Percentiles rank a stretch among this genome's conserved stretches.
Evolutionary conservation across 805 yeast species (phyloP).

Genomic region (Phaffomyces opuntiae): DNA sequence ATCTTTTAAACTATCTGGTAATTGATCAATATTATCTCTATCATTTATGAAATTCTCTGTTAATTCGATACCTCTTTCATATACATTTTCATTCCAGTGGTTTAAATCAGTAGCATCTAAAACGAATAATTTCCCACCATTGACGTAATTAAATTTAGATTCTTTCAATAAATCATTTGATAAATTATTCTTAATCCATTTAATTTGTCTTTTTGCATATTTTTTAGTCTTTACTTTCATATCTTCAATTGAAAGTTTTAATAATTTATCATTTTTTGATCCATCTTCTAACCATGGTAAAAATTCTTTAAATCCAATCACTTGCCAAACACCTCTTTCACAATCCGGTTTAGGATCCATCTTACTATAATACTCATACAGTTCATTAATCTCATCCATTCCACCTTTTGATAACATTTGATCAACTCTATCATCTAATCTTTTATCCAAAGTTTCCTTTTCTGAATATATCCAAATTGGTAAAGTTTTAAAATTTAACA

Average conservation of each 20-base stretch:
- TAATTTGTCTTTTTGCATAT: constrained; percentile 82
- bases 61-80: constrained; percentile 45
- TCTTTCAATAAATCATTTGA: constrained; percentile 52
- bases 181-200: constrained; percentile 78
- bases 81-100: constrained; percentile 54
- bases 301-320: constrained; percentile 88
- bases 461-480: constrained; percentile 81
- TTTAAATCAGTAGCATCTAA: constrained; percentile 71
- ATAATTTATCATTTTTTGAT: constrained; percentile 16
- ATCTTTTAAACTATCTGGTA: constrained; percentile 31
- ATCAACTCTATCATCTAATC: constrained; percentile 80
- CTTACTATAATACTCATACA: constrained; percentile 40
- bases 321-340: constrained; percentile 86
- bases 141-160: constrained; percentile 33
- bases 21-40: constrained; percentile 18
- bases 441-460: constrained; percentile 42
- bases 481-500: constrained; percentile 53
- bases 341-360: constrained; percentile 37
- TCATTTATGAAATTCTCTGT: constrained; percentile 32
- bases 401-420: constrained; percentile 72
- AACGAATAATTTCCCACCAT: constrained; percentile 60
- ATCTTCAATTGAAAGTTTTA: constrained; percentile 46
- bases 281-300: constrained; percentile 52
- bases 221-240: constrained; percentile 84
- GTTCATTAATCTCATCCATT: constrained; percentile 53